Evolutionary conservation across 164 flowering plant genomes (phyloP).

Genomic region (Sextonia rubra): DNA sequence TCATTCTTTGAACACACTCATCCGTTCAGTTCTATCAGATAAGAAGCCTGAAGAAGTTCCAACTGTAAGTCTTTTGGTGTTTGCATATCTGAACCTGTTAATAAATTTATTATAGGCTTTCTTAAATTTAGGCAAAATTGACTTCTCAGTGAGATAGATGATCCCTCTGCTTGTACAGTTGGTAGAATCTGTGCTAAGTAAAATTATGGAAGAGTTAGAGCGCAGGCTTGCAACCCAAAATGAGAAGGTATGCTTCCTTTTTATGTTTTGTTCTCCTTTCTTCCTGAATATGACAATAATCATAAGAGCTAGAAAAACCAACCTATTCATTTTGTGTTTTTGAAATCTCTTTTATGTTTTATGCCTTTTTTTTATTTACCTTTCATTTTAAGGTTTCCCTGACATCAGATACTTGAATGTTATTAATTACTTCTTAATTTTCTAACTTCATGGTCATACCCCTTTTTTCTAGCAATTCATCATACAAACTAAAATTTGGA

Average conservation of each 20-base stretch:
- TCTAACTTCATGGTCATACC: neutral
- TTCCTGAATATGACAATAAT: neutral
- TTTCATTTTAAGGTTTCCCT: neutral
- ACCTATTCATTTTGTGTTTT: neutral
- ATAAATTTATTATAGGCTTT: neutral
- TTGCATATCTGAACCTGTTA: neutral
- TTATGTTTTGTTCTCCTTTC: neutral
- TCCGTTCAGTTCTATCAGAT: constrained; percentile 64
- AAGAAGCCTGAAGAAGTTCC: constrained; percentile 95
- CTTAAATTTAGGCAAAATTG: neutral
- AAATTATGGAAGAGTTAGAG: constrained; percentile 83
- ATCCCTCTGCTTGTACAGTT: constrained; percentile 39
- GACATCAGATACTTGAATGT: too few species aligned
- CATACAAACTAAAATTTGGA: neutral
- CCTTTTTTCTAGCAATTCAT: neutral
- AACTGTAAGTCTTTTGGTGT: constrained; percentile 38
- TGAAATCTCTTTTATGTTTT: neutral
- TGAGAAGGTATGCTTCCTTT: constrained; percentile 17
- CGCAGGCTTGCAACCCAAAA: constrained; percentile 47
- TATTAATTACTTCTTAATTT: too few species aligned
- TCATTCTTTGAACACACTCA: constrained; percentile 57
- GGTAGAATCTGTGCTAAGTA: constrained; percentile 72
- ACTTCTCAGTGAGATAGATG: neutral
- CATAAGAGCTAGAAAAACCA: neutral
- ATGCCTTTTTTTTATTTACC: too few species aligned